These are phyloP conservation scores for Kwoniella pini DNA, from an alignment of 768 basidiomycete species.

Conservation along the genomic window DNA sequence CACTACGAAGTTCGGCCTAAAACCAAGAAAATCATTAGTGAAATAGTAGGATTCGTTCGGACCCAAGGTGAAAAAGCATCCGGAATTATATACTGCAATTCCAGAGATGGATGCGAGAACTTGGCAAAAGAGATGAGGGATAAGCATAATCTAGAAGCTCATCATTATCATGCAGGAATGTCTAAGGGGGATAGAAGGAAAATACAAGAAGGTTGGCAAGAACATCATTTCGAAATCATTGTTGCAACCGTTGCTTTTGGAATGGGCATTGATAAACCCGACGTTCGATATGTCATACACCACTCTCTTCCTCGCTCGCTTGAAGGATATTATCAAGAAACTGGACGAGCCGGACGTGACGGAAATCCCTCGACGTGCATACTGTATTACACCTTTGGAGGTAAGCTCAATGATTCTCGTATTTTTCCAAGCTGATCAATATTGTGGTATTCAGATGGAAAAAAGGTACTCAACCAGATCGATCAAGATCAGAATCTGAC, in stretches of 20 bases:
- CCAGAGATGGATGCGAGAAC: slow-evolving; percentile 74
- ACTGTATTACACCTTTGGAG: slow-evolving; percentile 67
- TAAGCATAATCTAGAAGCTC: slow-evolving; percentile 63
- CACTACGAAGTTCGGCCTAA: slow-evolving; percentile 68
- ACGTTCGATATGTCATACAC: slow-evolving; percentile 70
- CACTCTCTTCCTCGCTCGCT: slow-evolving; percentile 76
- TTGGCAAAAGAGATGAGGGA: slow-evolving; percentile 69
- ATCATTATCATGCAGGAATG: slow-evolving; percentile 86
- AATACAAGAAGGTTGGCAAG: slow-evolving; percentile 73
- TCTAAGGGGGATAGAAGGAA: slow-evolving; percentile 63
- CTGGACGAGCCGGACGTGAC: slow-evolving; percentile 93
- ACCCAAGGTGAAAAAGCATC: slow-evolving; percentile 60
- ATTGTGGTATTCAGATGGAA: slow-evolving; percentile 58
- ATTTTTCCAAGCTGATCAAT: no score
- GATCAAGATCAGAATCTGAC: slow-evolving; percentile 59
- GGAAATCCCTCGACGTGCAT: slow-evolving; percentile 79
- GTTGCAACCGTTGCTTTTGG: slow-evolving; percentile 97
- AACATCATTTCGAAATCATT: slow-evolving; percentile 71
- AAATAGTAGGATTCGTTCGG: slow-evolving; percentile 71
- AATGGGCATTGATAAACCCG: slow-evolving; percentile 67
- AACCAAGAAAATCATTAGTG: slow-evolving; percentile 58
- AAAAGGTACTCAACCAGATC: slow-evolving; percentile 65
- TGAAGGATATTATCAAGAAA: slow-evolving; percentile 93
- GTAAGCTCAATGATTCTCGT: slow-evolving; percentile 22
- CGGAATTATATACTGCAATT: slow-evolving; percentile 83